Percentiles rank a stretch among this genome's conserved stretches.
Evolutionary conservation across 495 filamentous ascomycete species (phyloP).

Genomic region (Darksidea phi): DNA sequence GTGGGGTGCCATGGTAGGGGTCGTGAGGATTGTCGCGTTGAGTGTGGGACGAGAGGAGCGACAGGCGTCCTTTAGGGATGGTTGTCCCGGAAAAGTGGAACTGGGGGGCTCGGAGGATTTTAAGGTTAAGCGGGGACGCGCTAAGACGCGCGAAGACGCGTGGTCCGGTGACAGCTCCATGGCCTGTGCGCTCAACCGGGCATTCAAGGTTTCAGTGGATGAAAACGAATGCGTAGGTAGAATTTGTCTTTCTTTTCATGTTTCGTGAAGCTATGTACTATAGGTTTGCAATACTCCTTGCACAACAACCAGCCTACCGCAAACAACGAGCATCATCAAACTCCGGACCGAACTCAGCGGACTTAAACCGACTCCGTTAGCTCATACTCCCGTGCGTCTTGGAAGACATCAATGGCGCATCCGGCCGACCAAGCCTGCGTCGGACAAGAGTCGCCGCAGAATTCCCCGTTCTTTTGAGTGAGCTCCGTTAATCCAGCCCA

Average conservation of each 20-base stretch:
- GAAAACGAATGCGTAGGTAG: background rate
- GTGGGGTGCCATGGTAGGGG: constrained; percentile 7
- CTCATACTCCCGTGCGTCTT: constrained; percentile 67
- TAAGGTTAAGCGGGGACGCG: constrained; percentile 1
- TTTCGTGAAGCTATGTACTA: constrained; percentile 9
- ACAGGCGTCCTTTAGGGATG: too few relatives aligned
- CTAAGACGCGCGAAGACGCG: constrained; percentile 2
- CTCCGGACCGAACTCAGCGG: background rate
- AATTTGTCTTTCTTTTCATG: background rate
- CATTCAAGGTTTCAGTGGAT: background rate
- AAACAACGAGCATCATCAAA: background rate
- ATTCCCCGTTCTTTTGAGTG: constrained; percentile 81
- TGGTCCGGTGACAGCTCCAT: background rate
- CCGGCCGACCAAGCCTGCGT: constrained; percentile 95
- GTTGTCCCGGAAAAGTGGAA: background rate
- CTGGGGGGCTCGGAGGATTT: background rate
- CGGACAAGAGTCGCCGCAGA: constrained; percentile 87
- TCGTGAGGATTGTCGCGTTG: background rate
- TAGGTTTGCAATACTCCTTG: background rate
- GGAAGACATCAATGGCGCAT: constrained; percentile 91
- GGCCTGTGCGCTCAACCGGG: background rate
- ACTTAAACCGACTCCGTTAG: constrained; percentile 9
- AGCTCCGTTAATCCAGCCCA: constrained; percentile 96
- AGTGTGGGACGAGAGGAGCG: background rate
- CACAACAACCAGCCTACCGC: constrained; percentile 15